A percentile compares a stretch with the other conserved stretches of the same genome.
Evolutionary conservation across 441 rosid genomes (phyloP).

Genomic region (Biscutella laevigata): DNA sequence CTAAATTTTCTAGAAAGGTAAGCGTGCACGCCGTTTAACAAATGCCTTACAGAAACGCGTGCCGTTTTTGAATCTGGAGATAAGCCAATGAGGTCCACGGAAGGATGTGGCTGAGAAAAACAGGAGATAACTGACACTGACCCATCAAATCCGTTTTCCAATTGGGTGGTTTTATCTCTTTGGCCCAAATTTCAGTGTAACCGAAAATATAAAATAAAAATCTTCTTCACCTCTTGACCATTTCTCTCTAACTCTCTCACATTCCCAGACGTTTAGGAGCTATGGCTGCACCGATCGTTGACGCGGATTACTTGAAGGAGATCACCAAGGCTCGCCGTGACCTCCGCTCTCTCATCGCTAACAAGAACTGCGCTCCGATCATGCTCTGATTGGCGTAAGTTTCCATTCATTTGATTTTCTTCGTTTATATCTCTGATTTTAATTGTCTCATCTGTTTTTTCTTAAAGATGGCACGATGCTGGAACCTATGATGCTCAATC

Average conservation of each 20-base stretch:
- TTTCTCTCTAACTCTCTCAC: not conserved
- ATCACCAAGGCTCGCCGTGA: slow-evolving; percentile 87
- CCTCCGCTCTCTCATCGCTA: slow-evolving; percentile 77
- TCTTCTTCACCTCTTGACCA: not conserved
- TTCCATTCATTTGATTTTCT: not conserved
- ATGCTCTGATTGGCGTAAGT: slow-evolving; percentile 90
- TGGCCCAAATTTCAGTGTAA: slow-evolving; percentile 8
- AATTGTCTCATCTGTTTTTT: slow-evolving; percentile 2
- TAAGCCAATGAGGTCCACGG: slow-evolving; percentile 17
- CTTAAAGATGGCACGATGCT: slow-evolving; percentile 82
- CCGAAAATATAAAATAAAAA: not conserved
- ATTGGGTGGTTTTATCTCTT: slow-evolving; percentile 23
- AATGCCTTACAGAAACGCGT: not conserved
- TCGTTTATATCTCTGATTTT: too few relatives aligned
- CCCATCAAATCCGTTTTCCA: slow-evolving; percentile 13
- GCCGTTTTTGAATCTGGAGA: not conserved
- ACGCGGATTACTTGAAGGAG: slow-evolving; percentile 71
- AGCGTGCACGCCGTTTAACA: slow-evolving; percentile 5
- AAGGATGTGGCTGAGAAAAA: slow-evolving; percentile 7
- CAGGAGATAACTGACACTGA: slow-evolving; percentile 16
- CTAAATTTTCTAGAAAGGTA: too few relatives aligned
- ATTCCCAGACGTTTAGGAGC: not conserved
- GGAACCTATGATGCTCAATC: slow-evolving; percentile 75
- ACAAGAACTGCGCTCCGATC: slow-evolving; percentile 85
- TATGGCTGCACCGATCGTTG: slow-evolving; percentile 74